Percentiles rank a stretch among this genome's conserved stretches.
Conservation (phyloP, 2,329 filamentous ascomycete genomes). For the Apiospora phragmitis region DNA sequence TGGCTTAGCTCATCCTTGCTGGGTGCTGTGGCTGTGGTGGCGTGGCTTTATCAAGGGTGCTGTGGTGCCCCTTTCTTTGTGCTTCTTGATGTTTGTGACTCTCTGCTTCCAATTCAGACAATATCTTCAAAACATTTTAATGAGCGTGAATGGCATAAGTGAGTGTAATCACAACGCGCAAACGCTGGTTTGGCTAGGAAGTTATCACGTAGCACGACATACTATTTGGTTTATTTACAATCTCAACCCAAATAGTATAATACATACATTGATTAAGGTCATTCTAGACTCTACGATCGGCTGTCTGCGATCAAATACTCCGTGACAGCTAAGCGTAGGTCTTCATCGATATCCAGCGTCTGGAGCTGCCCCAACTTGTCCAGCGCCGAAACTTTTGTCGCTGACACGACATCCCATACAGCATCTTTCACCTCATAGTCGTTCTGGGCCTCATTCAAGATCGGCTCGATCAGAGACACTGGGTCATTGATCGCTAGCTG, state of each 20-base stretch:
- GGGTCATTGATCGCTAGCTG: constrained; percentile 6
- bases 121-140: no score
- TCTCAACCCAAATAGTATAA: no score
- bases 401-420: constrained; percentile 8
- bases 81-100: not conserved
- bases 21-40: not conserved
- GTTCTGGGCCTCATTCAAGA: constrained; percentile 6
- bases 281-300: not conserved
- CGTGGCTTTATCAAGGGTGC: not conserved
- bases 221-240: no score
- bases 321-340: not conserved
- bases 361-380: constrained; percentile 5
- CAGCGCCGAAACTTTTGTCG: no score
- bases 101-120: no score
- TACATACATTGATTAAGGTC: not conserved
- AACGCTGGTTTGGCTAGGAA: no score
- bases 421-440: constrained; percentile 10
- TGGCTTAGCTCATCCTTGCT: not conserved
- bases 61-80: not conserved
- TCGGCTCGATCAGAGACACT: not conserved
- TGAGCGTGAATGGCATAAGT: no score
- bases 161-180: no score
- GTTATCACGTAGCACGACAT: no score
- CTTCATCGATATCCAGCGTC: constrained; percentile 6
- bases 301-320: constrained; percentile 7